Percentiles rank a stretch among this genome's conserved stretches.
Conservation (phyloP, 2,329 filamentous ascomycete genomes). For the Lizonia empirigonia region DNA sequence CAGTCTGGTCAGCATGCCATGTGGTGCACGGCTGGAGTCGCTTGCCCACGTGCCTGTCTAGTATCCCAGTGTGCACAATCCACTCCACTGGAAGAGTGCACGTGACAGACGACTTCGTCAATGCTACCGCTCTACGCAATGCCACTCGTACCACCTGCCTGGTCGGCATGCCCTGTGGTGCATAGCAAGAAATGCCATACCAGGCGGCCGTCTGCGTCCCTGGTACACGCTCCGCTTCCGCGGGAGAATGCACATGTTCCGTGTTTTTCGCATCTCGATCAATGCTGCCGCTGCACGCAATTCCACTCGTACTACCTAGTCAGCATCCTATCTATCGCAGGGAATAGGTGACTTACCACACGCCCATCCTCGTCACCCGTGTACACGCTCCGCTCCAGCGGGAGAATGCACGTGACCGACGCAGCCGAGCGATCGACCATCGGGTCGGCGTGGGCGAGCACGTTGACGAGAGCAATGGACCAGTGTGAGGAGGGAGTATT, state of each 20-base stretch:
- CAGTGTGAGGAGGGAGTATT: constrained; percentile 63
- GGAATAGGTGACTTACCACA: constrained; percentile 58
- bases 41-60: no score
- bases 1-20: no score
- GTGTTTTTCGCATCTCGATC: no score
- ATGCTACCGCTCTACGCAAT: constrained; percentile 50
- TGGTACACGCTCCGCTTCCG: constrained; percentile 87
- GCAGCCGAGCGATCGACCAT: constrained; percentile 53
- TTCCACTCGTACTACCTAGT: constrained; percentile 61
- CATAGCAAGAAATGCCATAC: constrained; percentile 32
- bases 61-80: no score
- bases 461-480: constrained; percentile 76
- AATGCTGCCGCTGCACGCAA: constrained; percentile 48
- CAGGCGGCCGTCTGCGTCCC: constrained; percentile 90
- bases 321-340: constrained; percentile 2
- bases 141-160: constrained; percentile 63
- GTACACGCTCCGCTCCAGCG: constrained; percentile 83
- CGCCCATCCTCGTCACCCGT: constrained; percentile 92
- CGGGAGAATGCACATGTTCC: no score
- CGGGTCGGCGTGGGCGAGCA: constrained; percentile 78
- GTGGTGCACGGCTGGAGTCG: no score
- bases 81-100: no score
- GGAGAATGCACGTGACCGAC: constrained; percentile 83
- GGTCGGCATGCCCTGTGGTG: constrained; percentile 6
- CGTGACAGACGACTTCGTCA: no score